Evolutionary conservation across 345 rosid genomes (phyloP).

Genomic region (Euphorbia pulcherrima): DNA sequence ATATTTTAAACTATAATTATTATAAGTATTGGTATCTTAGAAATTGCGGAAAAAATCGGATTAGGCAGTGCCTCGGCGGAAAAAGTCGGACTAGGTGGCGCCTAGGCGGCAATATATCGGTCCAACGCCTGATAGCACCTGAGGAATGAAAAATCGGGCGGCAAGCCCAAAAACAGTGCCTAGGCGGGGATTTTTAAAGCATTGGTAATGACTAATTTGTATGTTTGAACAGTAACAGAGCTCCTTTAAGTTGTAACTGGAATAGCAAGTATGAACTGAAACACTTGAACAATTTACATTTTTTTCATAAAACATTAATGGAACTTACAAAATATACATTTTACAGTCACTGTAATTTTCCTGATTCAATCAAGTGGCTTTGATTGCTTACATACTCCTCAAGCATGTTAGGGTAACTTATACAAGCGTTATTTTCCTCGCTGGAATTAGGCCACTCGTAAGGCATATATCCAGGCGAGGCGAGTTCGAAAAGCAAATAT

Average conservation of each 20-base stretch:
- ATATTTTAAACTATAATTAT: too few species aligned
- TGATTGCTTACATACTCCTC: slow-evolving; percentile 1
- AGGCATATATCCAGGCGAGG: too few species aligned
- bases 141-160: too few species aligned
- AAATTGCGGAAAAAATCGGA: too few species aligned
- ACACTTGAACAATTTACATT: not conserved
- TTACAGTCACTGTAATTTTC: not conserved
- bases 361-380: slow-evolving; percentile 1
- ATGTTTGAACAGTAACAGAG: slow-evolving; percentile 6
- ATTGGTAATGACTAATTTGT: not conserved
- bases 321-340: not conserved
- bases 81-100: too few species aligned
- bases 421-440: slow-evolving; percentile 19
- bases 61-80: too few species aligned
- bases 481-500: slow-evolving; percentile 18
- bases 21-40: too few species aligned
- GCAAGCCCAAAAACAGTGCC: too few species aligned
- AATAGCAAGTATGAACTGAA: not conserved
- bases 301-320: not conserved
- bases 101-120: too few species aligned
- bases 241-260: not conserved
- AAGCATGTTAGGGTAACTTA: slow-evolving; percentile 7
- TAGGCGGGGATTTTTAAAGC: not conserved
- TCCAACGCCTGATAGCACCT: too few species aligned
- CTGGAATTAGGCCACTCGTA: slow-evolving; percentile 12